These are phyloP conservation scores for Rhizoclosmatium sp. DNA, from an alignment of 192 early-diverging fungal genomes.

Conservation along the genomic window DNA sequence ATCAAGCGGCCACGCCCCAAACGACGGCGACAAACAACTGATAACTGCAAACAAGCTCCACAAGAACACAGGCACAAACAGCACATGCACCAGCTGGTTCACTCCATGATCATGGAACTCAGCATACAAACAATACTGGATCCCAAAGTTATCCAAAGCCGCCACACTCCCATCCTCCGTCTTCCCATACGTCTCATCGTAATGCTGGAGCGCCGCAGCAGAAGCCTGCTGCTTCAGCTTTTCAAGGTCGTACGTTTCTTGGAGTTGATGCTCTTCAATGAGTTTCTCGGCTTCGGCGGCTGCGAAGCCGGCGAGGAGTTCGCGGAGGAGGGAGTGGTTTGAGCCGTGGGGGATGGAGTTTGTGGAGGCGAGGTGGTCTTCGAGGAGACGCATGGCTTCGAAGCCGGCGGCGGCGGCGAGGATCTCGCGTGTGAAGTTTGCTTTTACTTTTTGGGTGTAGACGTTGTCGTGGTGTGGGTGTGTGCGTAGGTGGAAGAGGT, in stretches of 20 bases:
- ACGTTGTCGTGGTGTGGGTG: slow-evolving; percentile 4
- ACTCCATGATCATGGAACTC: slow-evolving; percentile 44
- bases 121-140: slow-evolving; percentile 66
- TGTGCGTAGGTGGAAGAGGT: not conserved
- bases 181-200: slow-evolving; percentile 1
- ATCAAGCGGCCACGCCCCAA: slow-evolving; percentile 15
- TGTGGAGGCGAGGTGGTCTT: slow-evolving; percentile 25
- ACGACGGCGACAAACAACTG: slow-evolving; percentile 47
- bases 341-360: slow-evolving; percentile 22
- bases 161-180: not conserved
- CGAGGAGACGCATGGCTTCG: slow-evolving; percentile 58
- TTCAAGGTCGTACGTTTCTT: not conserved
- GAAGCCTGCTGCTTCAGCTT: not conserved
- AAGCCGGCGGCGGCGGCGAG: slow-evolving; percentile 61
- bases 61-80: slow-evolving; percentile 91
- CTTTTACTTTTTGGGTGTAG: not conserved
- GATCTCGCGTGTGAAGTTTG: slow-evolving; percentile 7
- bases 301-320: slow-evolving; percentile 55
- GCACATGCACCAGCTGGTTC: slow-evolving; percentile 84
- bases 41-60: slow-evolving; percentile 78
- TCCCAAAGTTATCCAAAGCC: not conserved
- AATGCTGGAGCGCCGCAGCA: not conserved
- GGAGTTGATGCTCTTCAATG: not conserved
- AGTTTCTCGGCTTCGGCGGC: slow-evolving; percentile 49
- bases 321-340: slow-evolving; percentile 49